These are phyloP conservation scores for Elaphomyces granulatus DNA, from an alignment of 495 filamentous ascomycete genomes.

Conservation along the genomic window DNA sequence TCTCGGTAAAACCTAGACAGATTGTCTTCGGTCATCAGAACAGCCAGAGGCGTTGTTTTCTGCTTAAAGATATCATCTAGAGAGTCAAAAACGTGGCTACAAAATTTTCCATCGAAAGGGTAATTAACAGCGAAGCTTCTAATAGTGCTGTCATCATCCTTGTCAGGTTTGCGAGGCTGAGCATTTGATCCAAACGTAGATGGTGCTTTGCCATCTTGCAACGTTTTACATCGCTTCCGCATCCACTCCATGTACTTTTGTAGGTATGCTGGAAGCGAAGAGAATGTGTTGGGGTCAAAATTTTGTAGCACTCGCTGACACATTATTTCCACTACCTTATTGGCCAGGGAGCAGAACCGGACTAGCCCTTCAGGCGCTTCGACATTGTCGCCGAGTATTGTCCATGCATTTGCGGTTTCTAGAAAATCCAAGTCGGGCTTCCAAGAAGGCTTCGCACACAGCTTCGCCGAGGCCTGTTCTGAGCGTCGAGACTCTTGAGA, in stretches of 20 bases:
- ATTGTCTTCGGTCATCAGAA: no score
- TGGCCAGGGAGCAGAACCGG: neutral
- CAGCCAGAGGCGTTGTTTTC: no score
- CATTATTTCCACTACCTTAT: neutral
- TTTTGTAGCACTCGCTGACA: neutral
- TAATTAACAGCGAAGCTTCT: no score
- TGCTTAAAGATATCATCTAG: no score
- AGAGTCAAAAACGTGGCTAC: no score
- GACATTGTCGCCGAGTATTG: constrained; percentile 1
- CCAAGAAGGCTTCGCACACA: constrained; percentile 2
- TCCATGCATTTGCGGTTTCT: neutral
- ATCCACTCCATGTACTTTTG: constrained; percentile 2
- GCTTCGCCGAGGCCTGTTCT: no score
- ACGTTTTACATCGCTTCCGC: constrained; percentile 3
- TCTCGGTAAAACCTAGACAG: no score
- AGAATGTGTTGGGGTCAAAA: neutral
- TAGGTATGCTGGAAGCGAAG: constrained; percentile 3
- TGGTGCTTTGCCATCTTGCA: neutral
- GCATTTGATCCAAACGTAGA: no score
- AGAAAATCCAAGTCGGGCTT: constrained; percentile 3
- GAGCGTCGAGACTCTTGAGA: no score
- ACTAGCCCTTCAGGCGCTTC: neutral
- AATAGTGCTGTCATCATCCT: no score
- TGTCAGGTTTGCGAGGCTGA: no score
- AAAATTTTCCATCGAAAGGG: no score